Conservation (phyloP, 495 filamentous ascomycete species). For the Viridothelium virens region DNA sequence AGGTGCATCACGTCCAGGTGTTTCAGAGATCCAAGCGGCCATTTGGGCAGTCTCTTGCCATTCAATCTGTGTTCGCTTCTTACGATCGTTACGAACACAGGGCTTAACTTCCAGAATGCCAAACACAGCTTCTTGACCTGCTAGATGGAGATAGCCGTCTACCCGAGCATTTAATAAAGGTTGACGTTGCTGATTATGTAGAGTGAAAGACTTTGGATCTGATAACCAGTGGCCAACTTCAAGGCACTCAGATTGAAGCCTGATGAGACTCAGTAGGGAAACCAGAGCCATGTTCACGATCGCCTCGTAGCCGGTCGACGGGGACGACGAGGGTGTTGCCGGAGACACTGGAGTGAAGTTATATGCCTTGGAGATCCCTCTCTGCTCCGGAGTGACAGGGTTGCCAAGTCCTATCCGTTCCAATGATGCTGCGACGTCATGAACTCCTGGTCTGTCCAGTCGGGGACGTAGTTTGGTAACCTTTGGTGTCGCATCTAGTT, state of each 20-base stretch:
- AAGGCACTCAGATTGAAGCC: neutral
- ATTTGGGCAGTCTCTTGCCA: constrained; percentile 2
- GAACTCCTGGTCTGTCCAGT: neutral
- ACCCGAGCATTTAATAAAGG: neutral
- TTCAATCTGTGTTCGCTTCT: constrained; percentile 1
- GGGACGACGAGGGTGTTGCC: constrained; percentile 1
- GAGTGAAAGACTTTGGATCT: neutral
- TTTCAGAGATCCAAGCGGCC: neutral
- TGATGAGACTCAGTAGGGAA: neutral
- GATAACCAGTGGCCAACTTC: neutral
- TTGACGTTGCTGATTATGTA: neutral
- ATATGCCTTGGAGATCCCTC: neutral
- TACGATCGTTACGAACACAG: neutral
- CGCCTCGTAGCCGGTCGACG: neutral
- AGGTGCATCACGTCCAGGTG: neutral
- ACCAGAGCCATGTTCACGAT: neutral
- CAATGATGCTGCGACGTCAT: neutral
- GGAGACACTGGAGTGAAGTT: neutral
- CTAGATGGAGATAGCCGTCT: neutral
- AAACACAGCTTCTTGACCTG: neutral
- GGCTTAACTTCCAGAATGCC: constrained; percentile 1
- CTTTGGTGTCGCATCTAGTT: neutral
- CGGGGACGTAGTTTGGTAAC: neutral
- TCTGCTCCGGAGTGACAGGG: neutral
- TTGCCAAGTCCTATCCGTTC: neutral